Evolutionary conservation across 2,329 filamentous ascomycete species (phyloP).

Genomic region (Fusarium sp.): DNA sequence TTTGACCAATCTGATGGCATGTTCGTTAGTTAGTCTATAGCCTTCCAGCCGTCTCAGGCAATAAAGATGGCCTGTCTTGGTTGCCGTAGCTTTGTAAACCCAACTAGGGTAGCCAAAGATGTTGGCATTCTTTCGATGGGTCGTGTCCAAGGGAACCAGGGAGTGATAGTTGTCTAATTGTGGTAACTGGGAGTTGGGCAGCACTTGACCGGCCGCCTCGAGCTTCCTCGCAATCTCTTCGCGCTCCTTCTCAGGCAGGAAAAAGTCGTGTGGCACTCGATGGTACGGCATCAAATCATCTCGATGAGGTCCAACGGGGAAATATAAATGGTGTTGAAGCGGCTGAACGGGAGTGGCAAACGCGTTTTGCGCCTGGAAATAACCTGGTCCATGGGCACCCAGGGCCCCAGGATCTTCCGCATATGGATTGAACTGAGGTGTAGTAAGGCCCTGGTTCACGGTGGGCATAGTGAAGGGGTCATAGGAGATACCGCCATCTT

Average conservation of each 20-base stretch:
- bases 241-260: slow-evolving; percentile 85
- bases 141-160: slow-evolving; percentile 87
- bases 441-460: slow-evolving; percentile 63
- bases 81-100: slow-evolving; percentile 94
- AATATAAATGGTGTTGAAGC: slow-evolving; percentile 92
- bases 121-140: slow-evolving; percentile 78
- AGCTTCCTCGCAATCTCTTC: slow-evolving; percentile 91
- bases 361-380: slow-evolving; percentile 69
- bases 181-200: slow-evolving; percentile 81
- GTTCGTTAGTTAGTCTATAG: slow-evolving; percentile 88
- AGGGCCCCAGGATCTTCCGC: slow-evolving; percentile 75
- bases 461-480: slow-evolving; percentile 73
- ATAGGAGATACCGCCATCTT: slow-evolving; percentile 59
- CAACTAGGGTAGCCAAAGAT: slow-evolving; percentile 91
- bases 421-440: slow-evolving; percentile 77
- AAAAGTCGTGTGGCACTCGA: slow-evolving; percentile 88
- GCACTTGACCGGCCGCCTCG: slow-evolving; percentile 84
- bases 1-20: slow-evolving; percentile 85
- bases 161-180: slow-evolving; percentile 91
- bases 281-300: slow-evolving; percentile 88
- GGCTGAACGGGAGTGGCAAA: slow-evolving; percentile 69
- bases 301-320: slow-evolving; percentile 83
- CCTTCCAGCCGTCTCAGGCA: slow-evolving; percentile 88
- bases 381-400: slow-evolving; percentile 67
- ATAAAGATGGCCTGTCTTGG: slow-evolving; percentile 89